Conservation (phyloP, 192 early-diverging fungal genomes). For the Pilobolus umbonatus region DNA sequence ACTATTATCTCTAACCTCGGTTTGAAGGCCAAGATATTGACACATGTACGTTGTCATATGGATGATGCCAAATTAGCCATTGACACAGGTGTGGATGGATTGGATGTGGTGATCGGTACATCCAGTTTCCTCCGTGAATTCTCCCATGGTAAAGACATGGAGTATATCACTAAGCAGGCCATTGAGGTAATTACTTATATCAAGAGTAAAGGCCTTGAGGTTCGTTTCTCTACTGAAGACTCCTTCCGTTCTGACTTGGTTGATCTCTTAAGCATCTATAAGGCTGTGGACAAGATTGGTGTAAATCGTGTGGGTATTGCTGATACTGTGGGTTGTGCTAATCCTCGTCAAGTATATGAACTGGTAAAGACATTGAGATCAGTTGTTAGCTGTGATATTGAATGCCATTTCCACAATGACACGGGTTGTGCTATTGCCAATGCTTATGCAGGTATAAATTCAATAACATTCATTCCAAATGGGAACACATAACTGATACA, state of each 20-base stretch:
- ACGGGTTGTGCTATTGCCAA: conserved; percentile 99
- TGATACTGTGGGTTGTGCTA: conserved; percentile 98
- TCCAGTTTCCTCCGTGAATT: conserved; percentile 94
- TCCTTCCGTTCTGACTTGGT: conserved; percentile 97
- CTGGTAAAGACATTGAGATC: conserved; percentile 91
- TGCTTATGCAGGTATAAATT: conserved; percentile 82
- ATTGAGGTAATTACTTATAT: conserved; percentile 96
- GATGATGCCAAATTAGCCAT: conserved; percentile 96
- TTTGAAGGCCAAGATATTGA: conserved; percentile 96
- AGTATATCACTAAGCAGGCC: conserved; percentile 92
- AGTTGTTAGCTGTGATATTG: conserved; percentile 97
- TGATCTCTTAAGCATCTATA: conserved; percentile 95
- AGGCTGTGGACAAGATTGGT: conserved; percentile 94
- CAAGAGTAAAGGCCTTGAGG: conserved; percentile 93
- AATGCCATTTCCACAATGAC: conserved; percentile 99
- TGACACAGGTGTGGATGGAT: conserved; percentile 94
- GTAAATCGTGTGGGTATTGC: conserved; percentile 99
- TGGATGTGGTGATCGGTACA: conserved; percentile 98
- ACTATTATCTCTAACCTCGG: conserved; percentile 86
- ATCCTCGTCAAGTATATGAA: conserved; percentile 97
- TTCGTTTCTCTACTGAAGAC: conserved; percentile 97
- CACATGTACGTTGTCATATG: conserved; percentile 97
- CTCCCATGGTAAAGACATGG: conserved; percentile 99
- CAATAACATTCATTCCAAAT: background rate
- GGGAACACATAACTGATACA: background rate